Conservation (phyloP, 768 basidiomycete species). For the Exidia glandulosa region DNA sequence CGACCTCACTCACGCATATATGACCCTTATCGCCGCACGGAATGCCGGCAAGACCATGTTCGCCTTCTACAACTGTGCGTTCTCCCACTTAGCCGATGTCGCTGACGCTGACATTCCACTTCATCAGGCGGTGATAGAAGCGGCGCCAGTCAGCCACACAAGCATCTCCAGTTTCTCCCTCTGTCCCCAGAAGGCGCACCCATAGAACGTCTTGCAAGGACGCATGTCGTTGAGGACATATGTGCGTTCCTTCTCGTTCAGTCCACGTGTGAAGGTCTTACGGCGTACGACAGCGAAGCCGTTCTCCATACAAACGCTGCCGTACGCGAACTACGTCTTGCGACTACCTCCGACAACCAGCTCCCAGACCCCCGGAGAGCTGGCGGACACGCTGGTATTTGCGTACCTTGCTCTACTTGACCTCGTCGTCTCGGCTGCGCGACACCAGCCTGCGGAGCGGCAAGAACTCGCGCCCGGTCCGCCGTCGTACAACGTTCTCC, state of each 20-base stretch:
- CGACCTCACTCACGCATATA: constrained; percentile 69
- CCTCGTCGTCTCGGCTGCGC: constrained; percentile 60
- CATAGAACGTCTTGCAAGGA: constrained; percentile 57
- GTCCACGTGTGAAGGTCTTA: background rate
- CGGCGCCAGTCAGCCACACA: constrained; percentile 84
- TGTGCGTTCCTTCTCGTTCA: constrained; percentile 31
- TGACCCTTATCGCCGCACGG: constrained; percentile 58
- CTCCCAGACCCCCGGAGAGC: constrained; percentile 25
- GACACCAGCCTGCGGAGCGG: constrained; percentile 54
- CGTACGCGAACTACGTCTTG: constrained; percentile 73
- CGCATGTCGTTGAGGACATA: constrained; percentile 40
- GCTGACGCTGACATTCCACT: background rate
- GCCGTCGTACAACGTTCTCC: constrained; percentile 74
- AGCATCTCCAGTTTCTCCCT: constrained; percentile 83
- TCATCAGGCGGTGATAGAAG: constrained; percentile 57
- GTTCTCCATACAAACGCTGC: constrained; percentile 52
- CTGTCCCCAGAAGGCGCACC: constrained; percentile 56
- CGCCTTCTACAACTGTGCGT: constrained; percentile 85
- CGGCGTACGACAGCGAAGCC: constrained; percentile 43
- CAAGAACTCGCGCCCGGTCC: constrained; percentile 24
- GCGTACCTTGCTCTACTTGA: constrained; percentile 69
- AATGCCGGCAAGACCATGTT: constrained; percentile 50
- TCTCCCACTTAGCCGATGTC: background rate
- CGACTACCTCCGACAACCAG: constrained; percentile 40
- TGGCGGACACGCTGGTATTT: constrained; percentile 41